Conservation (phyloP, 345 rosid genomes). For the Eutrema heterophyllum region DNA sequence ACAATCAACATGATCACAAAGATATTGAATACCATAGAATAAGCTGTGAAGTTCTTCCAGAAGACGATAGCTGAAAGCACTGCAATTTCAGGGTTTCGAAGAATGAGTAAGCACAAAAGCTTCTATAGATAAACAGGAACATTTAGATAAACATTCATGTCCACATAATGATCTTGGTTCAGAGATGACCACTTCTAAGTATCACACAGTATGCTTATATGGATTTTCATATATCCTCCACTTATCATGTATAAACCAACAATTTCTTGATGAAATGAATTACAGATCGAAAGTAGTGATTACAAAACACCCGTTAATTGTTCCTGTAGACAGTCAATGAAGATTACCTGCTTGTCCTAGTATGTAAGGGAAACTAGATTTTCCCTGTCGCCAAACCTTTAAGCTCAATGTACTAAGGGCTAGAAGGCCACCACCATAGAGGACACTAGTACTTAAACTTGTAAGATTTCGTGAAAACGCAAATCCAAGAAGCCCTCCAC, state of each 20-base stretch:
- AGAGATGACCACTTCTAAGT: background rate
- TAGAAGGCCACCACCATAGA: slow-evolving; percentile 81
- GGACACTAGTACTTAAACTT: slow-evolving; percentile 44
- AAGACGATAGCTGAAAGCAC: slow-evolving; percentile 68
- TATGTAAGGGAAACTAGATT: slow-evolving; percentile 83
- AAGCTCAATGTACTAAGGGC: slow-evolving; percentile 77
- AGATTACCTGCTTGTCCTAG: slow-evolving; percentile 86
- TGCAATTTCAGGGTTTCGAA: slow-evolving; percentile 30
- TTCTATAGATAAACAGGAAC: background rate
- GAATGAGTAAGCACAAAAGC: slow-evolving; percentile 8
- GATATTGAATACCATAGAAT: slow-evolving; percentile 46
- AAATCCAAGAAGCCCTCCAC: slow-evolving; percentile 73
- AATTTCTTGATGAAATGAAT: background rate
- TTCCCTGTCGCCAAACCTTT: slow-evolving; percentile 86
- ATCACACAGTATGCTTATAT: background rate
- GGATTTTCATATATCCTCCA: background rate
- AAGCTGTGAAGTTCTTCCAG: slow-evolving; percentile 67
- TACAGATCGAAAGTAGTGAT: background rate
- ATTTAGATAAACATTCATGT: background rate
- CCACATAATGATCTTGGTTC: background rate
- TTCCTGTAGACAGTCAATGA: background rate
- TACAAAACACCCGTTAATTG: background rate
- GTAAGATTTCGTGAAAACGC: slow-evolving; percentile 60
- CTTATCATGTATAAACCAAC: background rate
- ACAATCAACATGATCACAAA: background rate